Conservation (phyloP, 225 moss, liverwort and hornwort genomes). For the Physcomitrium patens region DNA sequence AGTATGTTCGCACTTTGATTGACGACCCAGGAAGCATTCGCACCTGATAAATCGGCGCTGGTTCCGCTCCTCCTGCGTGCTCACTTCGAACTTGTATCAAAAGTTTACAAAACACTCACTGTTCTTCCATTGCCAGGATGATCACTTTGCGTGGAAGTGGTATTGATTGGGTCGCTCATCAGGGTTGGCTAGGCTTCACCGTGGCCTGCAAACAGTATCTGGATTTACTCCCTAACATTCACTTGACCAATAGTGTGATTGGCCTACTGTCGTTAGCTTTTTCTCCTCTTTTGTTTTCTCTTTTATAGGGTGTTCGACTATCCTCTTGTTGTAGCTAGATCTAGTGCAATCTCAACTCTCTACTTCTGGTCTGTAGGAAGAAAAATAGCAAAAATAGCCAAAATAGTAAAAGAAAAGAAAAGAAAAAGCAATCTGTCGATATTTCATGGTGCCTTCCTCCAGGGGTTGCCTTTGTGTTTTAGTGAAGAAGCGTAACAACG, state of each 20-base stretch:
- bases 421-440: too few species aligned
- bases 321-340: slow-evolving; percentile 19
- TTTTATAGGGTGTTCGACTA: slow-evolving; percentile 24
- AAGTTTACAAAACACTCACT: slow-evolving; percentile 21
- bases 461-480: too few species aligned
- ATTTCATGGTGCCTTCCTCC: too few species aligned
- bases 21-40: slow-evolving; percentile 76
- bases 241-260: slow-evolving; percentile 33
- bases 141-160: slow-evolving; percentile 24
- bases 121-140: slow-evolving; percentile 28
- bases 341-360: not conserved
- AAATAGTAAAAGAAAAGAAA: not conserved
- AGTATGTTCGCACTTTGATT: slow-evolving; percentile 97
- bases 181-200: not conserved
- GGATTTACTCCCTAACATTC: slow-evolving; percentile 17
- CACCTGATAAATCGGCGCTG: not conserved
- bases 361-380: not conserved
- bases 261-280: slow-evolving; percentile 33
- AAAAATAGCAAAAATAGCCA: not conserved
- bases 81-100: slow-evolving; percentile 29
- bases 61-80: not conserved
- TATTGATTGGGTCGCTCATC: slow-evolving; percentile 23
- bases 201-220: not conserved
- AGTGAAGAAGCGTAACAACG: too few species aligned
- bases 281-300: not conserved